A percentile compares a stretch with the other conserved stretches of the same genome.
phyloP scores from a whole-genome alignment of 495 filamentous ascomycete genomes.

The Pyrenula massariospora region DNA sequence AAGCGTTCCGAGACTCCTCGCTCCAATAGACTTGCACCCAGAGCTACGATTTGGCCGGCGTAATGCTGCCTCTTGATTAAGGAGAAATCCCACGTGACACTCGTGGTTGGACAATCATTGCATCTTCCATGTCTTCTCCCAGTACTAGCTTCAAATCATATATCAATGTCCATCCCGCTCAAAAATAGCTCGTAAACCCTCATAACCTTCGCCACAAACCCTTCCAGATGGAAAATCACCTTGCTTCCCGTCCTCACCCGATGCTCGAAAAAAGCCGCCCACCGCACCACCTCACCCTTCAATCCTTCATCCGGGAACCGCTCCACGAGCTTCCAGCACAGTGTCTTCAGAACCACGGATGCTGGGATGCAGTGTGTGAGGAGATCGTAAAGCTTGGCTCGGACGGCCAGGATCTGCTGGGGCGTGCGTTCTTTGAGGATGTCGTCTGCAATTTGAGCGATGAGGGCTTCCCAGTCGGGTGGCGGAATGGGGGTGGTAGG shows the following conservation, averaged over 20 bases:
- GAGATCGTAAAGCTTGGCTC: conserved; percentile 88
- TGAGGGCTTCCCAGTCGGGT: conserved; percentile 90
- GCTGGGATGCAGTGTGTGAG: conserved; percentile 93
- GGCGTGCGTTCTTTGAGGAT: conserved; percentile 88
- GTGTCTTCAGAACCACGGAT: conserved; percentile 79
- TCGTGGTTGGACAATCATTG: too few species aligned
- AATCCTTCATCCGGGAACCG: conserved; percentile 69
- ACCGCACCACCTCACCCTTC: conserved; percentile 86
- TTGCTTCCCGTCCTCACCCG: conserved; percentile 82
- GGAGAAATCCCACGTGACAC: too few species aligned
- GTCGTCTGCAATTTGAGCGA: conserved; percentile 75
- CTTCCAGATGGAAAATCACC: conserved; percentile 95
- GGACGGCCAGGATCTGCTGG: conserved; percentile 70
- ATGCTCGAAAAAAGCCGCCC: conserved; percentile 96
- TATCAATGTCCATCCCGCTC: neutral
- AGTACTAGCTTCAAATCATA: too few species aligned
- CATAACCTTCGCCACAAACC: conserved; percentile 98
- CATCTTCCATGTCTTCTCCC: too few species aligned
- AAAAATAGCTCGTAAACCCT: conserved; percentile 70
- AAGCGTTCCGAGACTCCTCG: too few species aligned
- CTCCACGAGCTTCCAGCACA: conserved; percentile 84
- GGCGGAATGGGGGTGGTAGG: conserved; percentile 83
- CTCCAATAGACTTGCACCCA: too few species aligned
- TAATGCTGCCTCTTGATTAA: too few species aligned
- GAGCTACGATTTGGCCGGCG: too few species aligned